phyloP scores from a whole-genome alignment of 768 basidiomycete genomes.

The Strobilomyces echinocephalus region DNA sequence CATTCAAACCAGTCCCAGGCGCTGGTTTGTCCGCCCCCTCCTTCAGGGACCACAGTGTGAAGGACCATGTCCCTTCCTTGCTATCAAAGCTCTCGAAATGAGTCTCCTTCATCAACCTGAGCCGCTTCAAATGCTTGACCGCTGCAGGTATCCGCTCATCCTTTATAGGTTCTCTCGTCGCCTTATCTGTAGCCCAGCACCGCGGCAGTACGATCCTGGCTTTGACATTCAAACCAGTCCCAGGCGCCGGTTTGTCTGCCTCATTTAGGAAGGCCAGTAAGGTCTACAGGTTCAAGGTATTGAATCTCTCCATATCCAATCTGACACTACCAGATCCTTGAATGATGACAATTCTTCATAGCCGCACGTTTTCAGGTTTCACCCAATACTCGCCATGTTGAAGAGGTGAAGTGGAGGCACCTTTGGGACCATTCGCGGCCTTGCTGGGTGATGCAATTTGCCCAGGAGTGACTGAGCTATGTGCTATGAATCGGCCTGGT shows the following conservation, averaged over 20 bases:
- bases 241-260: conserved; percentile 77
- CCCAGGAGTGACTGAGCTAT: conserved; percentile 29
- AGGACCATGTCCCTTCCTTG: conserved; percentile 84
- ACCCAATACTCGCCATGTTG: conserved; percentile 92
- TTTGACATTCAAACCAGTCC: conserved; percentile 84
- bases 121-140: conserved; percentile 69
- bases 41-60: too few relatives aligned
- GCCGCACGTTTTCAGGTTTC: conserved; percentile 67
- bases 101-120: conserved; percentile 83
- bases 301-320: conserved; percentile 85
- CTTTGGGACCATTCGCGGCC: conserved; percentile 25
- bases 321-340: conserved; percentile 74
- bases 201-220: conserved; percentile 71
- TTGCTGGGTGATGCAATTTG: conserved; percentile 25
- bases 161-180: conserved; percentile 84
- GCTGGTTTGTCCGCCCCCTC: too few relatives aligned
- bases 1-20: too few relatives aligned
- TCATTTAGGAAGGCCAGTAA: conserved; percentile 78
- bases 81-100: conserved; percentile 78
- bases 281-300: conserved; percentile 77
- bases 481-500: conserved; percentile 39
- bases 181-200: conserved; percentile 90
- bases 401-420: conserved; percentile 33
- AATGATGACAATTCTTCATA: conserved; percentile 72
- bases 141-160: conserved; percentile 68